Evolutionary conservation across 2,329 filamentous ascomycete species (phyloP).

Genomic region (Colletotrichum incanum): DNA sequence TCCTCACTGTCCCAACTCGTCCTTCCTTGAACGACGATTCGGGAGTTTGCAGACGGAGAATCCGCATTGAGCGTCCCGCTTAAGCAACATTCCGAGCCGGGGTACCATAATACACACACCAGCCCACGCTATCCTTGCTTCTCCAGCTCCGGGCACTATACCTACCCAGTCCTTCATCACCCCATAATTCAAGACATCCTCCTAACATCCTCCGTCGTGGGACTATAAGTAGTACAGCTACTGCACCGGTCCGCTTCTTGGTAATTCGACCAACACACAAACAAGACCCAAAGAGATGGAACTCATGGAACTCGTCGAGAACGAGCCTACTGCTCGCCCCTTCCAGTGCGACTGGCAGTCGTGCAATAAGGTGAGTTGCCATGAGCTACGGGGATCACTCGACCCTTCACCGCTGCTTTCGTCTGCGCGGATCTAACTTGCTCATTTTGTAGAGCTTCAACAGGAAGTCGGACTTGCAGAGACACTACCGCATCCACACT

Average conservation of each 20-base stretch:
- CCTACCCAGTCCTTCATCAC: slow-evolving; percentile 29
- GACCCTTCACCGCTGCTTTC: background rate
- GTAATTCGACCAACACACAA: slow-evolving; percentile 48
- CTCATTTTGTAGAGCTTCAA: slow-evolving; percentile 74
- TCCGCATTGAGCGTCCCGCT: slow-evolving; percentile 39
- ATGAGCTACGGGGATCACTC: background rate
- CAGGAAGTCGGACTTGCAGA: slow-evolving; percentile 79
- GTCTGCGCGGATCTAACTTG: slow-evolving; percentile 39
- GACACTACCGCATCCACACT: slow-evolving; percentile 81
- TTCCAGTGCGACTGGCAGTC: slow-evolving; percentile 76
- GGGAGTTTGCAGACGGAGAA: slow-evolving; percentile 37
- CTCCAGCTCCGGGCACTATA: slow-evolving; percentile 22
- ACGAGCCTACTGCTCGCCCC: slow-evolving; percentile 74
- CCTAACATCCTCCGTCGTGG: slow-evolving; percentile 30
- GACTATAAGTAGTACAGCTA: slow-evolving; percentile 41
- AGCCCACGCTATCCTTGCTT: slow-evolving; percentile 36
- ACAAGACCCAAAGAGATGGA: slow-evolving; percentile 65
- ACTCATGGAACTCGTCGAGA: slow-evolving; percentile 76
- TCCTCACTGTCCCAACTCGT: slow-evolving; percentile 11
- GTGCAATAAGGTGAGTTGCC: slow-evolving; percentile 71
- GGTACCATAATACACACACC: slow-evolving; percentile 35
- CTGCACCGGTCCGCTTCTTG: slow-evolving; percentile 50
- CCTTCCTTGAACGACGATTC: slow-evolving; percentile 36
- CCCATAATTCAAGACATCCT: slow-evolving; percentile 37
- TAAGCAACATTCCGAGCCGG: slow-evolving; percentile 37